These are phyloP conservation scores for Rhynchosporium graminicola DNA, from an alignment of 2,329 filamentous ascomycete genomes.

Conservation along the genomic window DNA sequence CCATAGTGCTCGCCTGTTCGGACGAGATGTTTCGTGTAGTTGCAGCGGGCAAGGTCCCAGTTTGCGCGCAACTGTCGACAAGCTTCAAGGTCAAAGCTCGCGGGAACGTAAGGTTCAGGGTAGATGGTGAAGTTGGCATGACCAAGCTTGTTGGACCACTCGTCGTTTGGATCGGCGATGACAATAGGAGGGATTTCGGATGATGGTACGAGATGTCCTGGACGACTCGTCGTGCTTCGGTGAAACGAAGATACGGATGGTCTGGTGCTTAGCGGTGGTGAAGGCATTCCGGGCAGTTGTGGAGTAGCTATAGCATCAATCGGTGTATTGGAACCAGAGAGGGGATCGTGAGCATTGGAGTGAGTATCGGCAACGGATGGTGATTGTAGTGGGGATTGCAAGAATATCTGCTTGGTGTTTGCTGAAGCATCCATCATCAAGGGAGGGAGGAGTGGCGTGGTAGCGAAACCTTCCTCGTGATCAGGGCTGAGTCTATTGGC, in stretches of 20 bases:
- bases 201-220: slow-evolving; percentile 51
- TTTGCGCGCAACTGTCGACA: slow-evolving; percentile 70
- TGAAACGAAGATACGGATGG: slow-evolving; percentile 77
- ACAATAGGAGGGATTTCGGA: slow-evolving; percentile 64
- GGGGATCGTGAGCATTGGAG: slow-evolving; percentile 47
- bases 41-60: slow-evolving; percentile 80
- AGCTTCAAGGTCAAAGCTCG: slow-evolving; percentile 53
- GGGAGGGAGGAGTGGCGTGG: slow-evolving; percentile 83
- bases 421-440: slow-evolving; percentile 60
- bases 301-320: slow-evolving; percentile 46
- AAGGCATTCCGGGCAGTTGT: slow-evolving; percentile 52
- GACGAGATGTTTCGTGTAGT: slow-evolving; percentile 86
- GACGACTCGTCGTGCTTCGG: slow-evolving; percentile 43
- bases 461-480: slow-evolving; percentile 64
- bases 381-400: slow-evolving; percentile 83
- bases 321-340: slow-evolving; percentile 48
- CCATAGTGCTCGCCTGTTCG: slow-evolving; percentile 91
- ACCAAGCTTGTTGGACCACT: slow-evolving; percentile 82
- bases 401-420: slow-evolving; percentile 52
- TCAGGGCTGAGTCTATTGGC: slow-evolving; percentile 52
- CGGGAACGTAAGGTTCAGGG: slow-evolving; percentile 76
- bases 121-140: slow-evolving; percentile 92
- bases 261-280: slow-evolving; percentile 75
- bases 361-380: slow-evolving; percentile 68
- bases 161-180: slow-evolving; percentile 70